Evolutionary conservation across 768 basidiomycete genomes (phyloP), one percentile per base, ranked within the genome.

Genomic region (Lactarius psammicola): DNA sequence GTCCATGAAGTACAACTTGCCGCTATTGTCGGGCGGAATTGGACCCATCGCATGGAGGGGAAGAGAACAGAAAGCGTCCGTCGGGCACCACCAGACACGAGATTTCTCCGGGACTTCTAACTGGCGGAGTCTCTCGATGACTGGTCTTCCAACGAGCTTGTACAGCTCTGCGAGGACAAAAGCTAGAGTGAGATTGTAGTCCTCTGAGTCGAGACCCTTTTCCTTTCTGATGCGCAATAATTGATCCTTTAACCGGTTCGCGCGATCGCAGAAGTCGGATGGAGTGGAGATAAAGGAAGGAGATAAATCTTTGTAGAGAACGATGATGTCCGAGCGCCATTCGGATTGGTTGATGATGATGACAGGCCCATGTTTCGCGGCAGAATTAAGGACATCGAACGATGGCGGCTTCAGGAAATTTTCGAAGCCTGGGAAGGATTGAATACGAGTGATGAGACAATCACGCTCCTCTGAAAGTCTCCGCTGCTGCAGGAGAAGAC

Each of bases 221-320:
- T 36, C 33, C 8, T 54, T 31, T 42, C 38, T 28, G 7, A 51
- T 30, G 10, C 13, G 20, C 11, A 62, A 30, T 40, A 62, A 11
- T 1, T 17, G 20, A 54, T 62, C 36, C 11, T 28, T 34, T 18
- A 85, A 72, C 83, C 76, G 18, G 75, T 81, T 28, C 81, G 84
- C 76, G 86, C 78, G 74, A 86, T 82, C 33, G 85, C 85, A 1
- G 85, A 83, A 76, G 86, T 85, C 66, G 84, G 85, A 67, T 84
- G 84, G 63, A 85, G 80, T 62, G 85, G 85, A 83, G 86, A 87
- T 55, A 13, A 40, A 26, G 5, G 36, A 54, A 3, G 60, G 17
- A 30, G 42, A 42, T 20, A 30, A 17, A 38, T 65, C 36, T 42
- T 49, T 9, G 40, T 18, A 44, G 53, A 31, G 23, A 17, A 55